Percentiles rank a stretch among this genome's conserved stretches.
Evolutionary conservation across 1,284 basidiomycete species (phyloP).

Genomic region (Peniophora sp.): DNA sequence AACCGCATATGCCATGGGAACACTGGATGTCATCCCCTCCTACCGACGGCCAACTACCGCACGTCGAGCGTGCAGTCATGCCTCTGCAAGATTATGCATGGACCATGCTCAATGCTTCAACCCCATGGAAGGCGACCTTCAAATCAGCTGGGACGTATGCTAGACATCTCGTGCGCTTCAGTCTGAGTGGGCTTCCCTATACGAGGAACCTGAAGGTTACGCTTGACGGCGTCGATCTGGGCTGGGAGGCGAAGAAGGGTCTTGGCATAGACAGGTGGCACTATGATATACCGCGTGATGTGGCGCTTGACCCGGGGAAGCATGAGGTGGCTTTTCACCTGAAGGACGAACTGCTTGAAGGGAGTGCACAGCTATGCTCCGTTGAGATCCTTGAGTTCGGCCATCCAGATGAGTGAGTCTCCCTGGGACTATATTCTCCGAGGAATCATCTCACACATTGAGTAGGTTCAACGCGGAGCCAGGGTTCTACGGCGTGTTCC

Average conservation of each 20-base stretch:
- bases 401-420: constrained; percentile 46
- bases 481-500: constrained; percentile 67
- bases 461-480: constrained; percentile 52
- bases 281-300: constrained; percentile 47
- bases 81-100: constrained; percentile 72
- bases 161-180: constrained; percentile 62
- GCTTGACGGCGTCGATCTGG: constrained; percentile 53
- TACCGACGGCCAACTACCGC: constrained; percentile 13
- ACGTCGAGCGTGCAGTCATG: constrained; percentile 68
- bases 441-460: no score
- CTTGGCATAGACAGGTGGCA: constrained; percentile 68
- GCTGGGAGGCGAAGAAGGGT: constrained; percentile 45
- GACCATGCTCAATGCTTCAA: constrained; percentile 57
- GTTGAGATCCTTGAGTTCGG: constrained; percentile 76
- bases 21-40: constrained; percentile 56
- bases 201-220: constrained; percentile 47
- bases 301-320: constrained; percentile 34
- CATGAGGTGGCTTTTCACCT: constrained; percentile 56
- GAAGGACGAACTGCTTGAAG: constrained; percentile 39
- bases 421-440: neutral
- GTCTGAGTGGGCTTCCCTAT: constrained; percentile 67
- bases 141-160: constrained; percentile 59
- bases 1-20: constrained; percentile 52
- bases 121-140: constrained; percentile 54
- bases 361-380: constrained; percentile 66